A percentile compares a stretch with the other conserved stretches of the same genome.
Evolutionary conservation across 2,329 filamentous ascomycete genomes (phyloP).

Genomic region (Dactylella cylindrospora): DNA sequence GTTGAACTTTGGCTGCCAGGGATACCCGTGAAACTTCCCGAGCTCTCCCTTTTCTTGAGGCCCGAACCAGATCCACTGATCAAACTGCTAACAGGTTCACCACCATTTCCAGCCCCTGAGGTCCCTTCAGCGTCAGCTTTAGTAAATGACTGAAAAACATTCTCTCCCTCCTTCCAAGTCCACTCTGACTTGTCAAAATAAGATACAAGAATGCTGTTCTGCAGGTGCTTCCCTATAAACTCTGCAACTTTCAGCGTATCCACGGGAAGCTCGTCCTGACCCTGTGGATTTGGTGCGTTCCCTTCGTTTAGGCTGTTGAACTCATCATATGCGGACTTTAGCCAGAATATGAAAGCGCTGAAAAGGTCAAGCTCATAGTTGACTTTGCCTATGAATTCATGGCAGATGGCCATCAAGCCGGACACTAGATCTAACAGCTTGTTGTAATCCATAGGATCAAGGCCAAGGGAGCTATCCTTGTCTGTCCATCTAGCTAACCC

Average conservation of each 20-base stretch:
- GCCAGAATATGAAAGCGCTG: slow-evolving; percentile 48
- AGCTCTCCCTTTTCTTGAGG: slow-evolving; percentile 40
- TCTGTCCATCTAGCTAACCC: slow-evolving; percentile 70
- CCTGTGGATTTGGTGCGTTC: slow-evolving; percentile 46
- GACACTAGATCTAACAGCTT: slow-evolving; percentile 48
- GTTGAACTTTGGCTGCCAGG: slow-evolving; percentile 1
- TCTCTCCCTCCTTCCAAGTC: slow-evolving; percentile 46
- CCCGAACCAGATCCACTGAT: slow-evolving; percentile 37
- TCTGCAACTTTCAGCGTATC: slow-evolving; percentile 49
- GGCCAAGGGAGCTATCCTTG: slow-evolving; percentile 48
- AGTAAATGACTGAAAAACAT: slow-evolving; percentile 47
- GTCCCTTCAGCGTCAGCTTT: slow-evolving; percentile 20
- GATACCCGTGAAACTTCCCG: slow-evolving; percentile 19
- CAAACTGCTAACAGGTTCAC: slow-evolving; percentile 24
- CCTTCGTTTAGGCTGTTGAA: slow-evolving; percentile 48
- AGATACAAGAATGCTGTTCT: slow-evolving; percentile 46
- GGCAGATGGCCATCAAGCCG: slow-evolving; percentile 47
- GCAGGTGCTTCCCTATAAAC: slow-evolving; percentile 48
- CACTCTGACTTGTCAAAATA: slow-evolving; percentile 46
- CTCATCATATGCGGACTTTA: slow-evolving; percentile 48
- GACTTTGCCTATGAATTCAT: slow-evolving; percentile 48
- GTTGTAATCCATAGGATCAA: slow-evolving; percentile 49
- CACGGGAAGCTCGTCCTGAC: slow-evolving; percentile 35
- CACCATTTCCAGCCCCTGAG: background rate
- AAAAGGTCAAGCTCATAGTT: slow-evolving; percentile 49